A percentile compares a stretch with the other conserved stretches of the same genome.
phyloP scores from a whole-genome alignment of 805 yeast species.

The Schizosaccharomyces osmophilus region DNA sequence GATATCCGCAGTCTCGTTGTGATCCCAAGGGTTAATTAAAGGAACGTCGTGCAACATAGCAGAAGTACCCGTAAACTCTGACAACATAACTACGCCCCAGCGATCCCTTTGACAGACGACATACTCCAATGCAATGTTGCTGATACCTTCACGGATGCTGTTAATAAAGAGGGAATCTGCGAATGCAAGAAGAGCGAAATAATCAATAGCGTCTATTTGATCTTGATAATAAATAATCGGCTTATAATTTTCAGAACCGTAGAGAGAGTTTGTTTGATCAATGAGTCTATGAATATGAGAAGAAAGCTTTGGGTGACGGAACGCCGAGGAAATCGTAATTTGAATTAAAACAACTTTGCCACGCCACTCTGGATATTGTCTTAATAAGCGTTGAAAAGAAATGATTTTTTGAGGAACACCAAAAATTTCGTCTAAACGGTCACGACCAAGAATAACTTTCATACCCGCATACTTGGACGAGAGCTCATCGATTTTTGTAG shows the following conservation, averaged over 20 bases:
- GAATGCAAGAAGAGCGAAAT: slow-evolving; percentile 60
- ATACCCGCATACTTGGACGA: slow-evolving; percentile 20
- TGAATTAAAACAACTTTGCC: slow-evolving; percentile 72
- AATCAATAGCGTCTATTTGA: slow-evolving; percentile 70
- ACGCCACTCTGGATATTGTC: slow-evolving; percentile 81
- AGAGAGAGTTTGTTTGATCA: slow-evolving; percentile 85
- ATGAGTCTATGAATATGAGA: slow-evolving; percentile 89
- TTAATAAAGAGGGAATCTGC: slow-evolving; percentile 82
- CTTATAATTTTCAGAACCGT: slow-evolving; percentile 89
- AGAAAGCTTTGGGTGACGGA: slow-evolving; percentile 40
- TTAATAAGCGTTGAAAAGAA: slow-evolving; percentile 71
- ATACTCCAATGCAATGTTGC: slow-evolving; percentile 80
- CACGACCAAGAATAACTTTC: slow-evolving; percentile 79
- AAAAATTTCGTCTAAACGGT: slow-evolving; percentile 69
- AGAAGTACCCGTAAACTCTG: slow-evolving; percentile 88
- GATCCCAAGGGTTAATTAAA: slow-evolving; percentile 89
- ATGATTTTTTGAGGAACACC: slow-evolving; percentile 84
- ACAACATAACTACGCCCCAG: slow-evolving; percentile 55
- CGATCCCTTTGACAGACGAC: slow-evolving; percentile 63
- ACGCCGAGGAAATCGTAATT: slow-evolving; percentile 71
- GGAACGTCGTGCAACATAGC: slow-evolving; percentile 20
- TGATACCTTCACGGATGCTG: slow-evolving; percentile 85
- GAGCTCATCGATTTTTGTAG: slow-evolving; percentile 37
- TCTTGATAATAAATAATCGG: slow-evolving; percentile 87
- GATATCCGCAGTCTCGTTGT: slow-evolving; percentile 72